Base-by-base conservation (phyloP, 352 stramenopile species). In the Phytophthora ohioensis region DNA sequence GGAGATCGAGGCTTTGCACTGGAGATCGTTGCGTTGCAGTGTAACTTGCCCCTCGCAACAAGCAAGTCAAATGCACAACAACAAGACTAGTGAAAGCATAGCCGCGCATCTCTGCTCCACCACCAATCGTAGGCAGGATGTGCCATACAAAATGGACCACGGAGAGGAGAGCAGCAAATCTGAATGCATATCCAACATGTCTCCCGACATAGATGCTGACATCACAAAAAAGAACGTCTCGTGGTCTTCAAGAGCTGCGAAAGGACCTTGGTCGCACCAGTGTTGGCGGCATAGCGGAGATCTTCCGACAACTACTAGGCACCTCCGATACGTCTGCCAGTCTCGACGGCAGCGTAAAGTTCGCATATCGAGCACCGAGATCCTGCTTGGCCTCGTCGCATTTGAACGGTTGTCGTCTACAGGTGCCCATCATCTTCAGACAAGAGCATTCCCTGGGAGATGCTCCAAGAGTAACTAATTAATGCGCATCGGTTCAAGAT, bases 71-170 rank as follows among this genome's bases (percentile, higher is more conserved):
- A 27, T 34, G 46, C 61, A 62, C 64, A 71, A 57, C 49, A 71
- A 67, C 64, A 48, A 67, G 48, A 71, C 64, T 67, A 57, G 64
- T 43, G 48, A 68, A 57, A 68, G 53, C 64, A 72, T 67, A 72
- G 27, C 55, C 38, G 64, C 49, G 64, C 34, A 39, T 61, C 48
- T 61, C 64, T 42, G 48, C 57, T 47, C 34, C 52, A 42, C 64
- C 39, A 71, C 38, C 62, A 55, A 36, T 48, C 32, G 30, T 51
- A 13, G 32, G 21, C 21, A 27, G 21, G 35, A 35, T 34, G 17
- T 31, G 4, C 47, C 46, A 66, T 66, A 68, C 27, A 13, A 55
- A 63, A 41, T 63, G 52, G 34, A 60, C 59, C 59, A 31, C 47
- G 38, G 21, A 27, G 21, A 59, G 60, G 49, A 61, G 60, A 61